Conservation (phyloP, 257 asterid genomes). For the Capsicum chinense region DNA sequence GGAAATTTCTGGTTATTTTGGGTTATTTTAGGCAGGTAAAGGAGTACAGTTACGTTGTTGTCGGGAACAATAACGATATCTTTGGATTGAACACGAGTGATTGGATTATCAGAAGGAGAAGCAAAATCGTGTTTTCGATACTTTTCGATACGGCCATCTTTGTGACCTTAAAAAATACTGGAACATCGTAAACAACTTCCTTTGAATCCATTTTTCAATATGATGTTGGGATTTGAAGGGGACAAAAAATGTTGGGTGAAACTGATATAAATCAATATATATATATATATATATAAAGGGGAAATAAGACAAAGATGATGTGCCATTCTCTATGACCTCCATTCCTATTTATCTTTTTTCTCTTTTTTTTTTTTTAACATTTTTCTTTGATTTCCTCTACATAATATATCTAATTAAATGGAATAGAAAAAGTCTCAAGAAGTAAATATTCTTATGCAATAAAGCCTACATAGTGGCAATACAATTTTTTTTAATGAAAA, state of each 20-base stretch:
- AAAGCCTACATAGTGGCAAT: too few relatives aligned
- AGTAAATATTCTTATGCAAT: too few relatives aligned
- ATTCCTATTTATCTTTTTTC: too few relatives aligned
- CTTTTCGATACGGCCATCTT: conserved; percentile 44
- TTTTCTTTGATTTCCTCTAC: too few relatives aligned
- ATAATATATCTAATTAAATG: too few relatives aligned
- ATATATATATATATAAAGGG: too few relatives aligned
- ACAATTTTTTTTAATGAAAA: too few relatives aligned
- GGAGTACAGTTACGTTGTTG: conserved; percentile 47
- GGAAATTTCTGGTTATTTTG: conserved; percentile 48
- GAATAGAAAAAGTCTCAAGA: too few relatives aligned
- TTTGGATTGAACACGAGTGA: conserved; percentile 53
- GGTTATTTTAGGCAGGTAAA: conserved; percentile 59
- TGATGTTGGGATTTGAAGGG: background rate
- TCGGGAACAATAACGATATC: conserved; percentile 60
- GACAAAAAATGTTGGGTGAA: background rate
- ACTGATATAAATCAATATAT: background rate
- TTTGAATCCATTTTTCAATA: background rate
- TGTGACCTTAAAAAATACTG: background rate
- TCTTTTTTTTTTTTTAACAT: too few relatives aligned
- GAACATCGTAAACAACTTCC: background rate
- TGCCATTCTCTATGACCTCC: too few relatives aligned
- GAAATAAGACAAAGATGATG: too few relatives aligned
- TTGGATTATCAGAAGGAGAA: conserved; percentile 58
- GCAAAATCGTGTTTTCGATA: conserved; percentile 22